Evolutionary conservation across 768 basidiomycete genomes (phyloP), one percentile per base, ranked within the genome.

Genomic region (Mycena crocata): DNA sequence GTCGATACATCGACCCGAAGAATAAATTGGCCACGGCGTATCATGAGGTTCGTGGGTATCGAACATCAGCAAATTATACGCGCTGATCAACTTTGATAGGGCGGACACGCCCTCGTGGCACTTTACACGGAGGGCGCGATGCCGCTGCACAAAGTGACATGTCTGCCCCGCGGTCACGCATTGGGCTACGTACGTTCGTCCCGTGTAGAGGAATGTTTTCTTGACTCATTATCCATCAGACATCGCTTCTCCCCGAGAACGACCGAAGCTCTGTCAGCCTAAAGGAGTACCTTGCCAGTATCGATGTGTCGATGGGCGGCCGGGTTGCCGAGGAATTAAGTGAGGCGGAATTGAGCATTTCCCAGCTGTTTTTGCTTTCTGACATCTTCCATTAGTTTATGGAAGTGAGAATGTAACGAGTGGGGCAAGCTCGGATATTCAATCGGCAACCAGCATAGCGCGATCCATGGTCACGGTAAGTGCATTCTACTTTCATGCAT

Each of bases 121-220:
- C 82, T 99, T 51, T 95, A 95, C 77, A 99, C 98, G 1, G 88
- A 93, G 67, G 97, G 96, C 54, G 95, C 96, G 45, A 95, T 96
- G 88, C 98, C 98, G 44, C 80, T 99, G 68, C 96, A 99, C 79
- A 98, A 98, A 82, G 97, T 99, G 35, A 99, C 97, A 28, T 98
- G 97, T 76, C 88, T 99, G 57, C 97, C 97, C 42, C 93, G 98
- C 72, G 98, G 98, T 30, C 93, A 97, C 75, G 93, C 96, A 24
- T 85, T 99, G 48, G 96, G 96, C 62, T 81, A 93, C 71, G 93
- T 95, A 81, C 70, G 90, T 86, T 64, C 65, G 50, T 34, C 13
- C 42, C 40, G 28, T 39, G 50, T 42, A 23, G 65, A 56, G 46
- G 45, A 44, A 13, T 67, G 5, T 45, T 62, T n/a, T n/a, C n/a